These are phyloP conservation scores for Schizonepeta tenuifolia DNA, from an alignment of 257 asterid species.

Conservation along the genomic window DNA sequence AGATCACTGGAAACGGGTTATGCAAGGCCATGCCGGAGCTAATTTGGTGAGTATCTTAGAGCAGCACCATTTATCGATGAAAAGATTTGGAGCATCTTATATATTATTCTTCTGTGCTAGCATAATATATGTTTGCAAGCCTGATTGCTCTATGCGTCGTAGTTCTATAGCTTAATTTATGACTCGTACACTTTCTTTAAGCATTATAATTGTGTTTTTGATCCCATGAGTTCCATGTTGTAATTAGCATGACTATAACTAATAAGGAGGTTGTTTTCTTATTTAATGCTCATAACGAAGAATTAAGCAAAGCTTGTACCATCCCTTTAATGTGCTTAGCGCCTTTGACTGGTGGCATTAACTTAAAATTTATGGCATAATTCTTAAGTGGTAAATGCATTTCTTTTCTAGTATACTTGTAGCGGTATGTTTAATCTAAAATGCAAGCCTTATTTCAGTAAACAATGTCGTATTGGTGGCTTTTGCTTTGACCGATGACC, in stretches of 20 bases:
- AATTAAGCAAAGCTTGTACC: not conserved
- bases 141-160: not conserved
- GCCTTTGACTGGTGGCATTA: not conserved
- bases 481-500: conserved; percentile 5
- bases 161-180: not conserved
- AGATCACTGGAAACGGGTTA: conserved; percentile 96
- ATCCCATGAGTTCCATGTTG: not conserved
- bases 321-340: not conserved
- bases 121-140: not conserved
- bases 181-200: not conserved
- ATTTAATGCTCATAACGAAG: not conserved
- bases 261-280: not conserved
- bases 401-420: not conserved
- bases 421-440: not conserved
- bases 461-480: not conserved
- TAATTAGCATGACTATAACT: too few relatives aligned
- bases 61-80: not conserved
- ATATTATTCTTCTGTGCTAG: not conserved
- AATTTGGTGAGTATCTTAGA: conserved; percentile 63
- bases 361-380: not conserved
- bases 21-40: conserved; percentile 99
- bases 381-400: not conserved
- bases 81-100: conserved; percentile 12
- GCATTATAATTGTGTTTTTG: not conserved
- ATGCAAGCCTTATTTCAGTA: not conserved